Conservation (phyloP, 805 yeast genomes). For the Scheffersomyces ergatensis region DNA sequence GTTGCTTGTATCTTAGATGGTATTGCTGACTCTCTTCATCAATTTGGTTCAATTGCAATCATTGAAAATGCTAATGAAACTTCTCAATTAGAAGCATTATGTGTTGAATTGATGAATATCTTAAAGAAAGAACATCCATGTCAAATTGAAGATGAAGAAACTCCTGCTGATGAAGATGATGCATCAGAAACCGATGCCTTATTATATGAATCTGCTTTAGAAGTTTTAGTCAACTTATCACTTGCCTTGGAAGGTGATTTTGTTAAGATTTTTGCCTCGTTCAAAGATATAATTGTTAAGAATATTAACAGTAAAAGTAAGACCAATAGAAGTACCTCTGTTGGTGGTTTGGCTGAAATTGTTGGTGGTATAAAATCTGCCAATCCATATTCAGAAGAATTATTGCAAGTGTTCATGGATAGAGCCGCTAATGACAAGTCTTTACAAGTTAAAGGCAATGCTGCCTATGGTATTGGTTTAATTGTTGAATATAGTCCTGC, state of each 20-base stretch:
- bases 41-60: constrained; percentile 71
- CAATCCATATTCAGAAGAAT: constrained; percentile 66
- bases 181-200: constrained; percentile 54
- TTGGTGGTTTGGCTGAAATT: constrained; percentile 91
- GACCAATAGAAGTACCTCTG: constrained; percentile 75
- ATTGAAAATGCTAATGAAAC: constrained; percentile 58
- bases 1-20: constrained; percentile 76
- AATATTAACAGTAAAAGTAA: constrained; percentile 59
- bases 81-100: constrained; percentile 57
- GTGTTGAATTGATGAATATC: constrained; percentile 67
- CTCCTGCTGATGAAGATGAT: constrained; percentile 56
- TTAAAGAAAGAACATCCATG: constrained; percentile 82
- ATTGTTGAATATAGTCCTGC: constrained; percentile 54
- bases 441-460: constrained; percentile 87
- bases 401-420: constrained; percentile 66
- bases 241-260: constrained; percentile 79
- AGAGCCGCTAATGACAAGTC: constrained; percentile 74
- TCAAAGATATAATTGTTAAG: constrained; percentile 60
- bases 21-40: constrained; percentile 62
- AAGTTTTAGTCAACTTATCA: constrained; percentile 76
- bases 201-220: constrained; percentile 80
- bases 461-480: constrained; percentile 94
- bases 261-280: constrained; percentile 64
- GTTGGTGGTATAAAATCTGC: constrained; percentile 66
- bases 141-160: constrained; percentile 71